Conservation (phyloP, 345 rosid genomes). For the Murraya koenigii region DNA sequence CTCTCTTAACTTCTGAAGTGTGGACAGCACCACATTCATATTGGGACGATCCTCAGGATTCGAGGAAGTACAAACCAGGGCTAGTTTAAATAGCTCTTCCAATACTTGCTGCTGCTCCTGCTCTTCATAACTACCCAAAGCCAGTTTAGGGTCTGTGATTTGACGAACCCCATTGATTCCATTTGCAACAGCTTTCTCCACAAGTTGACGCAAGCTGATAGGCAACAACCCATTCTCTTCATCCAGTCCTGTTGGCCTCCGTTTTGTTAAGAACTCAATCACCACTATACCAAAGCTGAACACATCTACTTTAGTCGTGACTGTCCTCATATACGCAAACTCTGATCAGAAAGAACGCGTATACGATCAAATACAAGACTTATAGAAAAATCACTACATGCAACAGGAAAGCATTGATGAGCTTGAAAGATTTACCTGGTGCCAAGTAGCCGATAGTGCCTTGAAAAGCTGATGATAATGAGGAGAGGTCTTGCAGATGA, state of each 20-base stretch:
- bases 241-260: constrained; percentile 61
- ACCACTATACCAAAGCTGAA: constrained; percentile 77
- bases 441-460: constrained; percentile 96
- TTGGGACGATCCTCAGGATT: constrained; percentile 66
- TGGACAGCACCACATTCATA: constrained; percentile 56
- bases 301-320: constrained; percentile 72
- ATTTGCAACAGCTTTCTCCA: constrained; percentile 42
- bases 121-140: not conserved
- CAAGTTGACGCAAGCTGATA: constrained; percentile 48
- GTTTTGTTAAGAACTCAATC: constrained; percentile 69
- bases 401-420: too few relatives aligned
- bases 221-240: constrained; percentile 44
- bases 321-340: constrained; percentile 77
- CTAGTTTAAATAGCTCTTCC: constrained; percentile 43
- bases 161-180: constrained; percentile 38
- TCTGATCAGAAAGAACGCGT: constrained; percentile 36
- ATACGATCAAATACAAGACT: not conserved
- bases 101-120: constrained; percentile 32
- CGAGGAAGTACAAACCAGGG: constrained; percentile 52
- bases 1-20: constrained; percentile 43
- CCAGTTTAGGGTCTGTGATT: constrained; percentile 46
- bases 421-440: constrained; percentile 53
- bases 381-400: too few relatives aligned
- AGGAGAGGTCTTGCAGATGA: constrained; percentile 43
- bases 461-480: constrained; percentile 57